Base-by-base conservation (phyloP, 768 basidiomycete species). In the Xerocomus brunneocitrinus region DNA sequence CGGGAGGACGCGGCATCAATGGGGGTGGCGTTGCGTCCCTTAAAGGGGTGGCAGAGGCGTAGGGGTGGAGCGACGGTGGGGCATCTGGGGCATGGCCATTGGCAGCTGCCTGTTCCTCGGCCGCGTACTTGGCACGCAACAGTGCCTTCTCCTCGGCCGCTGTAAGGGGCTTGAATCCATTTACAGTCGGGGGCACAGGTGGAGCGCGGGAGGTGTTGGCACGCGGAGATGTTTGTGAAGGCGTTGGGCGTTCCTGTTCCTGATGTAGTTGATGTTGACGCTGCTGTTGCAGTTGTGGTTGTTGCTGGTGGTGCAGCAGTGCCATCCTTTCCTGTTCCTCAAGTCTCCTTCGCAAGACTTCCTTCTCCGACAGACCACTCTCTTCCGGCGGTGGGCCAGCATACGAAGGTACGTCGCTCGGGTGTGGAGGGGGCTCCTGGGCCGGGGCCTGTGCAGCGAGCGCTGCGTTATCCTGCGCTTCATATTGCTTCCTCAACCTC, bases 61-160 rank as follows among this genome's bases (percentile, higher is more conserved):
- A 58, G 1, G 59, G 59, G 27, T 64, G 64, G 25, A 57, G 56
- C 45, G 55, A 31, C 3, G 30, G n/a, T 5, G 48, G 45, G 6
- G 47, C 14, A 8, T 52, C 53, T 7, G 6, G 22, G 9, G 31
- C 39, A 14, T 66, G 22, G 8, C 67, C 74, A 45, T 73, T 73
- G 0, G 53, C 46, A 19, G 53, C 54, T 8, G 22, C 35, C 16
- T 57, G 68, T 31, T 86, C 80, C 58, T 83, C 79, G 1, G 76
- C 78, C 27, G 80, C 87, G 58, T 80, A 89, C 65, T 76, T 79
- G 5, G 85, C 84, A 35, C 72, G 75, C 10, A 91, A 66, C 52
- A 80, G 66, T 22, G 85, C 87, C 72, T 92, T 91, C 70, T 92
- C 90, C 60, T 91, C 89, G 0, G 81, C 83, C 3, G 90, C 89